A percentile compares a stretch with the other conserved stretches of the same genome.
phyloP scores from a whole-genome alignment of 306 rosid species.

The Amphicarpaea edgeworthii region DNA sequence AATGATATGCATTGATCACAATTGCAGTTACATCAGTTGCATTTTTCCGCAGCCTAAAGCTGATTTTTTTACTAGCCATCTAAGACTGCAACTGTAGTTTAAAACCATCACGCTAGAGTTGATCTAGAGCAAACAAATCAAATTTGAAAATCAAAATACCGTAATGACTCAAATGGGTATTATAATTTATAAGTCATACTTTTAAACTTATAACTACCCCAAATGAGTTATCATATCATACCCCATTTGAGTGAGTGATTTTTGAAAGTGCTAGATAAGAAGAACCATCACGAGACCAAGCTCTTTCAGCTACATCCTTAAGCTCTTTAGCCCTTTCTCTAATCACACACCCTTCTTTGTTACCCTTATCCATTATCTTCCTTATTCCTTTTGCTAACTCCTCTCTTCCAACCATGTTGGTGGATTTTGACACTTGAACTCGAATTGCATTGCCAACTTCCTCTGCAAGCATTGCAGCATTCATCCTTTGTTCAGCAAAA shows the following conservation, averaged over 20 bases:
- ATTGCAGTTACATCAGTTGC: too few relatives aligned
- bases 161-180: too few relatives aligned
- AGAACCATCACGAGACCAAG: constrained; percentile 8
- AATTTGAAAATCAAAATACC: too few relatives aligned
- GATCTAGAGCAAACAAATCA: too few relatives aligned
- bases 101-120: too few relatives aligned
- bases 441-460: constrained; percentile 26
- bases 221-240: neutral
- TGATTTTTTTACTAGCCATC: too few relatives aligned
- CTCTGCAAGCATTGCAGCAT: neutral
- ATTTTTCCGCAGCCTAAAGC: too few relatives aligned
- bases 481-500: constrained; percentile 33
- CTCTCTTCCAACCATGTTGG: neutral
- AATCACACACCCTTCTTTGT: constrained; percentile 6
- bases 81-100: too few relatives aligned
- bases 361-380: constrained; percentile 12
- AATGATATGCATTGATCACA: too few relatives aligned
- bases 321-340: constrained; percentile 34
- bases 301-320: neutral
- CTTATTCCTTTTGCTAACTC: constrained; percentile 5
- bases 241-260: neutral
- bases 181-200: too few relatives aligned
- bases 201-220: neutral
- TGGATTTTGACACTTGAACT: neutral
- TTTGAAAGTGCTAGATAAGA: constrained; percentile 25